These are phyloP conservation scores for Laguncularia racemosa DNA, from an alignment of 345 rosid genomes.

Conservation along the genomic window DNA sequence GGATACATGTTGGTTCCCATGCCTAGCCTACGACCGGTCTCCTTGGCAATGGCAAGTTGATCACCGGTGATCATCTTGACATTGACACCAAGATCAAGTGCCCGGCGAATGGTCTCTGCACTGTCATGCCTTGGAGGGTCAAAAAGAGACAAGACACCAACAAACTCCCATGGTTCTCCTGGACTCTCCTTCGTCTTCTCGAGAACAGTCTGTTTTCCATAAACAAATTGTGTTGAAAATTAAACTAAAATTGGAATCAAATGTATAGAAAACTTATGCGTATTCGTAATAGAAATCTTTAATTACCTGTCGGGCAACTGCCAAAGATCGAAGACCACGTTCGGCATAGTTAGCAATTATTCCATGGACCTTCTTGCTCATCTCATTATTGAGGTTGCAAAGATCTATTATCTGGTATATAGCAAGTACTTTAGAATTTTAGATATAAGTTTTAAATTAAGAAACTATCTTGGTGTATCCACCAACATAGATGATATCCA, in stretches of 20 bases:
- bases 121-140: conserved; percentile 42
- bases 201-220: conserved; percentile 16
- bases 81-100: conserved; percentile 32
- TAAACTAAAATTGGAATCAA: too few relatives aligned
- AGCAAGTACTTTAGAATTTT: too few relatives aligned
- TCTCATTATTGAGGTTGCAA: conserved; percentile 23
- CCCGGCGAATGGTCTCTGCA: conserved; percentile 31
- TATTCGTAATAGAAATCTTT: not conserved
- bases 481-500: too few relatives aligned
- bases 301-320: conserved; percentile 32
- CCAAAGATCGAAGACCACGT: conserved; percentile 43
- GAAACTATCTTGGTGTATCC: too few relatives aligned
- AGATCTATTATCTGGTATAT: conserved; percentile 31
- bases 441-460: too few relatives aligned
- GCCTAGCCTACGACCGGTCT: conserved; percentile 32
- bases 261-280: not conserved
- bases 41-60: conserved; percentile 33
- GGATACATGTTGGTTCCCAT: conserved; percentile 39
- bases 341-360: conserved; percentile 31
- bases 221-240: too few relatives aligned
- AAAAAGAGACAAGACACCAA: conserved; percentile 40
- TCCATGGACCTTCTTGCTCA: conserved; percentile 21
- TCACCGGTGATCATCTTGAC: conserved; percentile 39
- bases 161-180: conserved; percentile 40
- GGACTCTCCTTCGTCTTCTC: conserved; percentile 37